A percentile compares a stretch with the other conserved stretches of the same genome.
Evolutionary conservation across 768 basidiomycete species (phyloP).

Genomic region (Phanerochaete sordida): DNA sequence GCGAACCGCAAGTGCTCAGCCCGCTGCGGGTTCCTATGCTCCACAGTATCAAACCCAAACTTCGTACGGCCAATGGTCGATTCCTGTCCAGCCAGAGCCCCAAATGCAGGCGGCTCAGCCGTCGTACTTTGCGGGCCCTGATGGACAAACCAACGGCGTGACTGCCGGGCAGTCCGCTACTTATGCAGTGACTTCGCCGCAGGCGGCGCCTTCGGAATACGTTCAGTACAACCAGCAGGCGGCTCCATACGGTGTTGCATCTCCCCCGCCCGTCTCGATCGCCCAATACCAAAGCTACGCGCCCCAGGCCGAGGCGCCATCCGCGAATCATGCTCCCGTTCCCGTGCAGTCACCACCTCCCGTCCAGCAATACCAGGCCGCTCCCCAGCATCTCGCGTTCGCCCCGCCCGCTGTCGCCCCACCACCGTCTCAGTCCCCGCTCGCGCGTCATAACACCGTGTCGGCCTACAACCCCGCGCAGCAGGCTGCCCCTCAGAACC

Average conservation of each 20-base stretch:
- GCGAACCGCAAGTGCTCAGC: constrained; percentile 33
- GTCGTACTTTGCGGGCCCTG: constrained; percentile 14
- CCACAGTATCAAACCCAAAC: constrained; percentile 17
- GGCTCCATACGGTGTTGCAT: constrained; percentile 18
- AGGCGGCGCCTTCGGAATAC: constrained; percentile 12
- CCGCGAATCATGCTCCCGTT: neutral
- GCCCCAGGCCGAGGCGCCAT: neutral
- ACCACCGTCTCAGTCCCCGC: constrained; percentile 11
- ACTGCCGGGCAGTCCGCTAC: neutral
- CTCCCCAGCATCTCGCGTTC: neutral
- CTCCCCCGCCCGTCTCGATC: constrained; percentile 8
- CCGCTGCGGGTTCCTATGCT: constrained; percentile 22
- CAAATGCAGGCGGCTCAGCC: constrained; percentile 14
- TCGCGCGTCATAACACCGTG: constrained; percentile 24
- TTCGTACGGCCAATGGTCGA: constrained; percentile 20
- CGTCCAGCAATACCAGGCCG: constrained; percentile 8
- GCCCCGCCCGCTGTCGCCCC: constrained; percentile 15
- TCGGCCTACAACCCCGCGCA: constrained; percentile 23
- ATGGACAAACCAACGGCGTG: constrained; percentile 10
- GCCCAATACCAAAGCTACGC: constrained; percentile 6
- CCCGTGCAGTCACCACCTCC: constrained; percentile 5
- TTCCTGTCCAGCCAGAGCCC: constrained; percentile 4
- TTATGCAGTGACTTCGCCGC: constrained; percentile 1
- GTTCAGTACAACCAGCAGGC: constrained; percentile 14
- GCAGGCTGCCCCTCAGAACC: constrained; percentile 18